Base-by-base conservation (phyloP, 179 eudicot genomes). In the Beta corolliflora region DNA sequence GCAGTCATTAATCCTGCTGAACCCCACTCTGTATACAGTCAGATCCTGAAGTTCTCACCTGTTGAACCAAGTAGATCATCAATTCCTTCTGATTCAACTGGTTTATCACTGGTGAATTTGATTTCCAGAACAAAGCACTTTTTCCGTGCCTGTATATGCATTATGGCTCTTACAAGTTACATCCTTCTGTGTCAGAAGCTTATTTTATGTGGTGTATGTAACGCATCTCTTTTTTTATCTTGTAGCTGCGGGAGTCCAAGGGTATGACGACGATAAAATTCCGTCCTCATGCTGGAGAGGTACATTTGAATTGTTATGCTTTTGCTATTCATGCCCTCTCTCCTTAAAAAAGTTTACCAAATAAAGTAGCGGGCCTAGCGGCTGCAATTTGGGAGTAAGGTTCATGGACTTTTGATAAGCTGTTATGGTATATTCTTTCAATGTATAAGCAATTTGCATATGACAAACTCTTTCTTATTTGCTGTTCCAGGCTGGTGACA, bases 231-330 rank as follows among this genome's bases (percentile, higher is more conserved):
- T 79, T 25, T 25, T 46, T 85, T 73, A 36, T 75, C 64, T 89
- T 81, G 86, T 96, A 96, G 99, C 94, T 96, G 84, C 98, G 99
- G 66, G 99, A 96, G 86, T 96, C 97, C 36, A 96, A 96, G 89
- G 98, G 98, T 64, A 94, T 96, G 99, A 94, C 95, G 11, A 92
- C 97, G 14, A 96, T 96, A 74, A 96, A 93, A 83, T 91, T 96
- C 81, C 97, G 99, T 41, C 99, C 99, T n/a, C 99, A 96, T 88
- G 88, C 97, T 79, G 99, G 99, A 67, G 99, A 96, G 98, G 99
- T 93, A 84, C 45, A 67, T 60, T 25, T 25, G 29, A 25, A 25
- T 25, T 13, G 9, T 81, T 6, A 7, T 65, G 2, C 14, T 66
- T 16, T 21, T 56, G 50, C 21, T 65, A 3, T 66, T 19, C 19